Conservation (phyloP, 2,329 filamentous ascomycete genomes). For the Zelopaecilomyces penicillatus region DNA sequence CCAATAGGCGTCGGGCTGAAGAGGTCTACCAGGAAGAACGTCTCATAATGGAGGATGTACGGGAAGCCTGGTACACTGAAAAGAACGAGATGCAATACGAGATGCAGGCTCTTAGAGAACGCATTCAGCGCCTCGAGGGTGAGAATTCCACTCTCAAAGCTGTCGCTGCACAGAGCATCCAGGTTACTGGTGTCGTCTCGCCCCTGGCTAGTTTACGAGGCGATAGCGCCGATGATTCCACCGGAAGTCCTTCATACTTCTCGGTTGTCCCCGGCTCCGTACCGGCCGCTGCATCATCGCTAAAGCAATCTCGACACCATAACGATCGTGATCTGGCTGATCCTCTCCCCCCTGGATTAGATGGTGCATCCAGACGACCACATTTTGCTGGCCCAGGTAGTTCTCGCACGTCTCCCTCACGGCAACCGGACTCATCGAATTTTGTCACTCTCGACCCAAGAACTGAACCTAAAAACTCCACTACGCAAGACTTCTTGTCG, state of each 20-base stretch:
- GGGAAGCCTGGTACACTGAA: conserved; percentile 38
- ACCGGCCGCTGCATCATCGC: conserved; percentile 13
- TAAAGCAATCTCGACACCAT: conserved; percentile 4
- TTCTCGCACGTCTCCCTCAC: conserved; percentile 26
- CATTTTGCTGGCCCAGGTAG: conserved; percentile 22
- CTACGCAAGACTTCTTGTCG: conserved; percentile 27
- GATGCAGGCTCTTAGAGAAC: conserved; percentile 32
- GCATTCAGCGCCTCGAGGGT: conserved; percentile 26
- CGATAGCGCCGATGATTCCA: conserved; percentile 16
- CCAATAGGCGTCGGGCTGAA: conserved; percentile 43
- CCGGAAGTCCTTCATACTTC: conserved; percentile 12
- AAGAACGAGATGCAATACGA: conserved; percentile 32
- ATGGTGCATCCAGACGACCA: conserved; percentile 27
- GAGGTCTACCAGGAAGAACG: conserved; percentile 49
- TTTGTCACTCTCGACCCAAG: conserved; percentile 35
- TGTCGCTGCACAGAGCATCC: conserved; percentile 21
- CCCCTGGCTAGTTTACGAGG: conserved; percentile 20
- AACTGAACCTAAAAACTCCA: conserved; percentile 32
- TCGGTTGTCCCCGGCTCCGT: conserved; percentile 14
- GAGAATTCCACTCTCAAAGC: conserved; percentile 28
- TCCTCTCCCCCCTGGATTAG: conserved; percentile 24
- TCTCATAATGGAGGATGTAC: conserved; percentile 44
- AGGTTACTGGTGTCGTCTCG: conserved; percentile 21
- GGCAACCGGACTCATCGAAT: conserved; percentile 27
- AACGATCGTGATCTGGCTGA: neutral